Evolutionary conservation across 2,329 filamentous ascomycete species (phyloP), one percentile per base, ranked within the genome.

Genomic region (Colletotrichum sp.): DNA sequence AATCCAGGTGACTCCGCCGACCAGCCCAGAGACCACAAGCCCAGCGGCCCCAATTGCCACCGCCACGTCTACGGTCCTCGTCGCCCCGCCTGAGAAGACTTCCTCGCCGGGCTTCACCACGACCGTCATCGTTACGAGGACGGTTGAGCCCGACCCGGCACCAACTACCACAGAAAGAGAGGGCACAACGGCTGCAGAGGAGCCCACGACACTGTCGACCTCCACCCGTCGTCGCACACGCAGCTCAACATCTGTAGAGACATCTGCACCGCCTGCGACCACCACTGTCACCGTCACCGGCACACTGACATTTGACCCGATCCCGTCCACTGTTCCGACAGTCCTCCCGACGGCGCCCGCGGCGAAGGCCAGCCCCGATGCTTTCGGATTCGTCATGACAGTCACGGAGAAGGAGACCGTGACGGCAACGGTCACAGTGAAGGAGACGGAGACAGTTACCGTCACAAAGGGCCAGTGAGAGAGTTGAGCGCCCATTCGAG

Each of bases 351-450:
- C 49, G 18, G 28, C 60, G 7, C 60, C 69, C 63, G 34, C 49
- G 18, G 36, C 34, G 7, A 52, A 55, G 24, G 49, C 18, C 21
- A 66, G 44, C n/a, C 44, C 72, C 13, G 18, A 32, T 24, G 26
- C 16, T 21, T 30, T 28, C 3, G 57, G 8, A 16, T 49, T 55
- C 26, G 82, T 85, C 39, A 85, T 85, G 32, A 86, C 85, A 6
- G 82, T 86, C 4, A 86, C 85, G 6, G 79, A 83, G 52, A 77
- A 69, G 59, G 76, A 79, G 72, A 76, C 71, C 6, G 69, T 78
- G 16, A 79, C 78, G 4, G 80, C 80, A 16, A 78, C 77, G 8
- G 62, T 57, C 44, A 86, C 85, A 10, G 79, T 83, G 57, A 77
- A 66, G 49, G 77, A 78, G 64, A 68, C 62, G 16, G 70, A 75